Conservation (phyloP, 495 filamentous ascomycete genomes). For the Astrothelium macrocarpum region DNA sequence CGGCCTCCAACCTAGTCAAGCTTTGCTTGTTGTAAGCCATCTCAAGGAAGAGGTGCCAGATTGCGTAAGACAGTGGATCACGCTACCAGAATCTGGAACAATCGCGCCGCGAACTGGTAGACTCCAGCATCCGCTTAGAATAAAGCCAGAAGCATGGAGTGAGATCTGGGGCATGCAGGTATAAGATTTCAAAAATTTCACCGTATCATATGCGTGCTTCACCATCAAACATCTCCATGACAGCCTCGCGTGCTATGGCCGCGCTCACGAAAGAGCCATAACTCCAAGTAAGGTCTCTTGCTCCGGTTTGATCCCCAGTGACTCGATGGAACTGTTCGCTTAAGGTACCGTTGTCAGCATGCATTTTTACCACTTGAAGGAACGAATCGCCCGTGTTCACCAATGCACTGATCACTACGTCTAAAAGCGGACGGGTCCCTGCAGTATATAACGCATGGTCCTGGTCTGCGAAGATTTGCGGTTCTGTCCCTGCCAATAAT, state of each 20-base stretch:
- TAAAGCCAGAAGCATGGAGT: conserved; percentile 45
- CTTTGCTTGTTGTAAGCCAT: conserved; percentile 79
- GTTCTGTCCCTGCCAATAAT: conserved; percentile 14
- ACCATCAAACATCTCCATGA: neutral
- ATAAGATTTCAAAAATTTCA: neutral
- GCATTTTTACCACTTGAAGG: conserved; percentile 29
- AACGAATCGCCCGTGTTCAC: conserved; percentile 29
- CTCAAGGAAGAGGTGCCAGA: conserved; percentile 81
- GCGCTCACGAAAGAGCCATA: conserved; percentile 33
- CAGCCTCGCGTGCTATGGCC: neutral
- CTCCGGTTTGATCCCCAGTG: conserved; percentile 31
- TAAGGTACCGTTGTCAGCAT: conserved; percentile 27
- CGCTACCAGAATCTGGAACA: conserved; percentile 56
- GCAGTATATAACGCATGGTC: conserved; percentile 9
- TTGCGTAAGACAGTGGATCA: conserved; percentile 68
- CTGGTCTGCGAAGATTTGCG: conserved; percentile 6
- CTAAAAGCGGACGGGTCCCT: conserved; percentile 20
- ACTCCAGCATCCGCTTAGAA: conserved; percentile 46
- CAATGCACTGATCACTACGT: conserved; percentile 24
- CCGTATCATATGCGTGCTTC: neutral
- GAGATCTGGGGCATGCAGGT: conserved; percentile 46
- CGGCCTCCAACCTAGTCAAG: conserved; percentile 58
- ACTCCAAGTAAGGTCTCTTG: conserved; percentile 36
- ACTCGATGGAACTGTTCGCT: conserved; percentile 34
- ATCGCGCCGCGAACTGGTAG: conserved; percentile 49